Conservation (phyloP, 306 rosid species). For the Carpinus fangiana region DNA sequence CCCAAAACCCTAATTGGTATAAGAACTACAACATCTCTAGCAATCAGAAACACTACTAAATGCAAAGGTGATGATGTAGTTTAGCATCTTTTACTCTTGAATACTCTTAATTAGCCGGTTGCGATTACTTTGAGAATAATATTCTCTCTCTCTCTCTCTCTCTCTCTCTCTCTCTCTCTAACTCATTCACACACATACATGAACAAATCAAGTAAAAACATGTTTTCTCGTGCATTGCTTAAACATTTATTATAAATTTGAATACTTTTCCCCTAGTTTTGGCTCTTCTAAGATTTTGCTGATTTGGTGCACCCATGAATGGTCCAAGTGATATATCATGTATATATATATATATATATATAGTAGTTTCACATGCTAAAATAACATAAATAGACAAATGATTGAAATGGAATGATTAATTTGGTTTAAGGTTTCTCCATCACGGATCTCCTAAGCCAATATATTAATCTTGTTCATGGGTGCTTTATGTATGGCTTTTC, state of each 20-base stretch:
- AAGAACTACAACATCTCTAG: not conserved
- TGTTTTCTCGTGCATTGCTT: conserved; percentile 18
- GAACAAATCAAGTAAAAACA: conserved; percentile 26
- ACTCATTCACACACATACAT: not conserved
- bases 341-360: not conserved
- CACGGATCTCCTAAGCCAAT: conserved; percentile 28
- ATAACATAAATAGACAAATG: conserved; percentile 34
- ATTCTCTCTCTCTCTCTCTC: not conserved
- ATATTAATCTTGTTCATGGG: conserved; percentile 28
- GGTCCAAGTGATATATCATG: conserved; percentile 39
- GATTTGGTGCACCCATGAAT: conserved; percentile 44
- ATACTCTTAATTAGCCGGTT: conserved; percentile 1
- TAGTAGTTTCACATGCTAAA: conserved; percentile 11
- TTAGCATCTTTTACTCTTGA: conserved; percentile 4
- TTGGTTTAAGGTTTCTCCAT: conserved; percentile 43
- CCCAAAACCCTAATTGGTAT: not conserved
- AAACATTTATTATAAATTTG: conserved; percentile 12
- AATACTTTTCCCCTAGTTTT: conserved; percentile 36
- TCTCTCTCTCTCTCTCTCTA: not conserved
- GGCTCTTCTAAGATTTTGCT: conserved; percentile 45
- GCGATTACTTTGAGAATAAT: conserved; percentile 1
- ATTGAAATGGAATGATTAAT: conserved; percentile 35
- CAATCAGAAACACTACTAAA: not conserved
- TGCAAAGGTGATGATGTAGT: not conserved
- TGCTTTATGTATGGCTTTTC: conserved; percentile 37